Evolutionary conservation across 164 flowering plant genomes (phyloP).

Genomic region (Aristolochia californica): DNA sequence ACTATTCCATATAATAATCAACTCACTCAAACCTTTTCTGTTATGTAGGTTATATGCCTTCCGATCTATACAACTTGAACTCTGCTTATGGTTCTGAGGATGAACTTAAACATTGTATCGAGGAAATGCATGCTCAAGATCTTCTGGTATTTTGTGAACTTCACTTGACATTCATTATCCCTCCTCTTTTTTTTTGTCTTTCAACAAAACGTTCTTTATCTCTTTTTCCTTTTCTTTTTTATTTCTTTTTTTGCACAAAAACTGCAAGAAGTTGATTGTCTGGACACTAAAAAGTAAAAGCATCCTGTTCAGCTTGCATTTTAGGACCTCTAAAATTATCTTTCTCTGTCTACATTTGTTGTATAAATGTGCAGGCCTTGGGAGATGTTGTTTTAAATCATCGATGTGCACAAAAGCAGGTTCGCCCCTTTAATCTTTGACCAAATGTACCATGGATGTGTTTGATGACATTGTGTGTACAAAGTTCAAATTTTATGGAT

Average conservation of each 20-base stretch:
- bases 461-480: too few species aligned
- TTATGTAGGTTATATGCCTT: conserved; percentile 57
- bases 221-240: background rate
- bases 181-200: background rate
- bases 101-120: conserved; percentile 47
- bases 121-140: conserved; percentile 50
- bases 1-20: background rate
- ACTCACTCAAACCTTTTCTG: background rate
- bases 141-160: conserved; percentile 33
- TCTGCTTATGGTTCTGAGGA: conserved; percentile 53
- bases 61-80: conserved; percentile 59
- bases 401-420: conserved; percentile 63
- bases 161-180: background rate
- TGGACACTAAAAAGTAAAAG: too few species aligned
- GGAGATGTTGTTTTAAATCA: conserved; percentile 61
- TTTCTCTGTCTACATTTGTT: background rate
- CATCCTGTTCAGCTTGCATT: background rate
- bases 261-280: background rate
- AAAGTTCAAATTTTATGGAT: background rate
- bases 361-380: conserved; percentile 28
- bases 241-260: background rate
- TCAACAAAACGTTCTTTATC: too few species aligned
- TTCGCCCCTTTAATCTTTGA: conserved; percentile 4
- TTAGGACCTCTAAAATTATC: background rate
- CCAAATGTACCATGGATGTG: too few species aligned